Evolutionary conservation across 1,284 basidiomycete species (phyloP).

Genomic region (Mycena sp.): DNA sequence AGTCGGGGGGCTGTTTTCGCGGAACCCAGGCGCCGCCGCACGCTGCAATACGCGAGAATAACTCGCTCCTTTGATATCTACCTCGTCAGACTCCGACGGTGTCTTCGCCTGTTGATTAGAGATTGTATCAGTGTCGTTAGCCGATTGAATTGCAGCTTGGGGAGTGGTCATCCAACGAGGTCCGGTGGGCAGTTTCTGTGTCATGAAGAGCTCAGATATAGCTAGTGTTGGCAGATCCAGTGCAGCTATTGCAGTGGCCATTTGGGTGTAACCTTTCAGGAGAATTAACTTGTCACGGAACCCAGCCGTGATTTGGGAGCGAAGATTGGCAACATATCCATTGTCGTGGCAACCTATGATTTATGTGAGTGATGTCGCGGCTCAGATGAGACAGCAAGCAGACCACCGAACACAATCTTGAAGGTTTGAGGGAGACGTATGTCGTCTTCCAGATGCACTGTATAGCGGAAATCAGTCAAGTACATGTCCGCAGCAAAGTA

Average conservation of each 20-base stretch:
- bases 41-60: slow-evolving; percentile 28
- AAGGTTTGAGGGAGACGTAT: slow-evolving; percentile 67
- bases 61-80: slow-evolving; percentile 10
- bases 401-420: slow-evolving; percentile 72
- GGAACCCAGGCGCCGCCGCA: slow-evolving; percentile 4
- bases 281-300: slow-evolving; percentile 72
- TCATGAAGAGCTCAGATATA: slow-evolving; percentile 70
- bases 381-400: slow-evolving; percentile 8
- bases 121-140: slow-evolving; percentile 9
- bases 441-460: slow-evolving; percentile 69
- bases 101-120: slow-evolving; percentile 12
- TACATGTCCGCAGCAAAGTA: slow-evolving; percentile 15
- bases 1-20: slow-evolving; percentile 37
- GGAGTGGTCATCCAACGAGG: slow-evolving; percentile 13
- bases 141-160: slow-evolving; percentile 9
- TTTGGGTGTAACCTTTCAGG: slow-evolving; percentile 68
- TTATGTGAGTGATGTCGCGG: slow-evolving; percentile 12
- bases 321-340: slow-evolving; percentile 71
- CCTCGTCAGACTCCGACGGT: slow-evolving; percentile 14
- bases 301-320: slow-evolving; percentile 71
- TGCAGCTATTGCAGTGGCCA: slow-evolving; percentile 66
- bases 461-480: slow-evolving; percentile 4
- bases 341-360: slow-evolving; percentile 74
- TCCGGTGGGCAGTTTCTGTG: slow-evolving; percentile 53
- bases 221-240: slow-evolving; percentile 63